Evolutionary conservation across 2,329 filamentous ascomycete genomes (phyloP).

Genomic region (Tolypocladium amazonense): DNA sequence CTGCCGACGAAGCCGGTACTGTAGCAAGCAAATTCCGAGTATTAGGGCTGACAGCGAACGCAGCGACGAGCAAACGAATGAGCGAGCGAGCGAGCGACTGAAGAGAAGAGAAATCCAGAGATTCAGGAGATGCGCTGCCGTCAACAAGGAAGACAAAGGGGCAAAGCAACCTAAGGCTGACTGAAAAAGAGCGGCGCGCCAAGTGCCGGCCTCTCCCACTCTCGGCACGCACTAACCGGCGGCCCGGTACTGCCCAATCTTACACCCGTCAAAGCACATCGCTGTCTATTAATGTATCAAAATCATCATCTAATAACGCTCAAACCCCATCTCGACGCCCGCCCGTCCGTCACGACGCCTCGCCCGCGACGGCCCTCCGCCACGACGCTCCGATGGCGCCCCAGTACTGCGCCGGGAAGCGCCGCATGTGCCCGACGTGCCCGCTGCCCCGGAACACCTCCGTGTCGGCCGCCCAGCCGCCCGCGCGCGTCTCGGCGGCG

Average conservation of each 20-base stretch:
- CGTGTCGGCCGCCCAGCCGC: conserved; percentile 37
- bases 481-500: conserved; percentile 31
- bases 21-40: background rate
- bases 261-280: too few species aligned
- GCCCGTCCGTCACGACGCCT: background rate
- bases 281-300: background rate
- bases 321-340: too few species aligned
- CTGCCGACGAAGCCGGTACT: background rate
- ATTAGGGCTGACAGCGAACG: background rate
- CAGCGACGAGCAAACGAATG: background rate
- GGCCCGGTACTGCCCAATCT: too few species aligned
- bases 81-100: background rate
- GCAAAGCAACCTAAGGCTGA: background rate
- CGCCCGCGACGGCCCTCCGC: conserved; percentile 2
- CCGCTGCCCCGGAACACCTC: conserved; percentile 46
- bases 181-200: background rate
- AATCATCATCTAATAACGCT: background rate
- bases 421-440: conserved; percentile 51
- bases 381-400: conserved; percentile 22
- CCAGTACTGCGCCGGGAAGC: conserved; percentile 50
- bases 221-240: background rate
- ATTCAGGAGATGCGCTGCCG: background rate
- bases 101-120: background rate
- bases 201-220: background rate
- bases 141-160: background rate